A percentile compares a stretch with the other conserved stretches of the same genome.
These are phyloP conservation scores for Penicillium egyptiacum DNA, from an alignment of 495 filamentous ascomycete species.

Conservation along the genomic window DNA sequence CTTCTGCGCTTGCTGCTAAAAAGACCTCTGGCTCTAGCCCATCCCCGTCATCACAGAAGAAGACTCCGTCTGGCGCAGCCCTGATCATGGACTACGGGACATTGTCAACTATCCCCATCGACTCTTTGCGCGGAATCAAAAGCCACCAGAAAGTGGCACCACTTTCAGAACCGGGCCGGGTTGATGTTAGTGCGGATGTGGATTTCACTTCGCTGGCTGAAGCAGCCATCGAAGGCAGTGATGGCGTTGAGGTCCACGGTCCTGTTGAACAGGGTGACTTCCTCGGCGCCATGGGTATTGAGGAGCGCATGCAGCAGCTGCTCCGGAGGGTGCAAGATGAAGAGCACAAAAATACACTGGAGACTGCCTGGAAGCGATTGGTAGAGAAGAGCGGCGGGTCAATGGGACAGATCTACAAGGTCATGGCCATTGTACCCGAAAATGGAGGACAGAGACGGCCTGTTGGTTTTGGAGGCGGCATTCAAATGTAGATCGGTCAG, in stretches of 20 bases:
- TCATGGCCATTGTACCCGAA: conserved; percentile 84
- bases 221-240: conserved; percentile 67
- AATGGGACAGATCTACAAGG: conserved; percentile 96
- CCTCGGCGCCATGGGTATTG: conserved; percentile 74
- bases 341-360: conserved; percentile 59
- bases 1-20: conserved; percentile 40
- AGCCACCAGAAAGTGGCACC: conserved; percentile 71
- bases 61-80: conserved; percentile 72
- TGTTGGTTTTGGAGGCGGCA: conserved; percentile 87
- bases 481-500: conserved; percentile 33
- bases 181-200: conserved; percentile 87
- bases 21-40: conserved; percentile 15
- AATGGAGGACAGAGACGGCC: conserved; percentile 69
- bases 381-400: conserved; percentile 74
- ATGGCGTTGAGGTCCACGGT: conserved; percentile 86
- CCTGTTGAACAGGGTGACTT: conserved; percentile 86
- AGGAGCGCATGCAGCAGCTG: conserved; percentile 71
- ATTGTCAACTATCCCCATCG: conserved; percentile 69
- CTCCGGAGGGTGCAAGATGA: conserved; percentile 50
- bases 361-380: conserved; percentile 72
- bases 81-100: conserved; percentile 95
- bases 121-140: conserved; percentile 85
- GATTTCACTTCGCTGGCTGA: conserved; percentile 87
- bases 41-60: conserved; percentile 42
- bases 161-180: conserved; percentile 71